Conservation (phyloP, 805 yeast genomes). For the Clavispora santaluciae region DNA sequence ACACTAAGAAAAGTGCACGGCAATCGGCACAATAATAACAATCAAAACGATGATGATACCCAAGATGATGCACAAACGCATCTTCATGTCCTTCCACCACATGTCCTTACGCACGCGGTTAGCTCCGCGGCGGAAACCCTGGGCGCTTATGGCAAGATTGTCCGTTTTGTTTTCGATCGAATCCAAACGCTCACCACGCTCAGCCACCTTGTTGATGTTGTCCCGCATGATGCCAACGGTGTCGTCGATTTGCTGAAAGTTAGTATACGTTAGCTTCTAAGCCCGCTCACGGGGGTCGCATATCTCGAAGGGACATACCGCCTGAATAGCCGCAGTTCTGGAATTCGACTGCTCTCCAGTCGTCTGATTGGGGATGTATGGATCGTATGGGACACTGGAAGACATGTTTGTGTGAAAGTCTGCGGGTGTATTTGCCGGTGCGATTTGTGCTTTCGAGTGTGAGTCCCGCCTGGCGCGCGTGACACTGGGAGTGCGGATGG, state of each 20-base stretch:
- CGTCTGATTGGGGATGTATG: slow-evolving; percentile 66
- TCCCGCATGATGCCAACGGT: slow-evolving; percentile 98
- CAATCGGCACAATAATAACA: slow-evolving; percentile 91
- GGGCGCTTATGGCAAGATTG: slow-evolving; percentile 85
- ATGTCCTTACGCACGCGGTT: slow-evolving; percentile 95
- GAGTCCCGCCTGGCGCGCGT: neutral
- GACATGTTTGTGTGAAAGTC: slow-evolving; percentile 43
- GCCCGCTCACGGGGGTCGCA: neutral
- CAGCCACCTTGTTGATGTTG: slow-evolving; percentile 92
- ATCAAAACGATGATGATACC: slow-evolving; percentile 73
- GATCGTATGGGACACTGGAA: slow-evolving; percentile 79
- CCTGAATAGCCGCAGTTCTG: slow-evolving; percentile 79
- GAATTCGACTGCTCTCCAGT: slow-evolving; percentile 48
- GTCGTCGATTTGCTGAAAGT: slow-evolving; percentile 73
- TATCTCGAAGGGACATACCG: slow-evolving; percentile 44
- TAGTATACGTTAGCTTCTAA: slow-evolving; percentile 18
- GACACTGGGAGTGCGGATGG: neutral
- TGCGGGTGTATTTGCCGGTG: neutral
- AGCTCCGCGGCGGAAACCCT: slow-evolving; percentile 94
- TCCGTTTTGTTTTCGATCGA: slow-evolving; percentile 91
- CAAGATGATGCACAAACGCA: slow-evolving; percentile 84
- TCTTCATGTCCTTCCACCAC: slow-evolving; percentile 99
- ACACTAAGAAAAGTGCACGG: slow-evolving; percentile 65
- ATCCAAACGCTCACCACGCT: slow-evolving; percentile 89
- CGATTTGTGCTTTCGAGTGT: neutral